These are phyloP conservation scores for Naganishia liquefaciens DNA, from an alignment of 1,284 basidiomycete species.

Conservation along the genomic window DNA sequence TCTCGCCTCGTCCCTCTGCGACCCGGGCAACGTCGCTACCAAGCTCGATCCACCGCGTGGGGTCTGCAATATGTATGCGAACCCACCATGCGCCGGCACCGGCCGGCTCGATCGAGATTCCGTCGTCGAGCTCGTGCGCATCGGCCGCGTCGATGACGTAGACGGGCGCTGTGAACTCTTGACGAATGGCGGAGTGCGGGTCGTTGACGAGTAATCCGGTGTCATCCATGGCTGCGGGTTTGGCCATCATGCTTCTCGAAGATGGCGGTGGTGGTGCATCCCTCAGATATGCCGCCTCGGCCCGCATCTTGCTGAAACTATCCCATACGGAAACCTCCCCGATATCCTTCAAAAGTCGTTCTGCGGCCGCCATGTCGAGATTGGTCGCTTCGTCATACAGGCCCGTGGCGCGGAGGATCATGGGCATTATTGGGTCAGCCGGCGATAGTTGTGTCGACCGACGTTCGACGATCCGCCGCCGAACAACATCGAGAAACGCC, in stretches of 20 bases:
- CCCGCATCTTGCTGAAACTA: slow-evolving; percentile 45
- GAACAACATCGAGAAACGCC: slow-evolving; percentile 66
- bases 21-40: slow-evolving; percentile 62
- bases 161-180: slow-evolving; percentile 80
- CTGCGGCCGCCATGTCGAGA: slow-evolving; percentile 56
- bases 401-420: slow-evolving; percentile 65
- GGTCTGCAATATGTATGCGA: slow-evolving; percentile 92
- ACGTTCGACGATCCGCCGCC: slow-evolving; percentile 62
- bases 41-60: slow-evolving; percentile 75
- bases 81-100: slow-evolving; percentile 72
- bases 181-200: slow-evolving; percentile 63
- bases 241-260: slow-evolving; percentile 15
- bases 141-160: slow-evolving; percentile 83
- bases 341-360: slow-evolving; percentile 63
- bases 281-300: slow-evolving; percentile 38
- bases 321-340: slow-evolving; percentile 76
- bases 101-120: slow-evolving; percentile 74
- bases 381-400: slow-evolving; percentile 48
- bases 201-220: slow-evolving; percentile 38
- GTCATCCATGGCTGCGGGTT: not conserved
- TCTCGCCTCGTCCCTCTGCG: slow-evolving; percentile 61
- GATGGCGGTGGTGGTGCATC: slow-evolving; percentile 21
- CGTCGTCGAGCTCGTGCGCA: slow-evolving; percentile 93
- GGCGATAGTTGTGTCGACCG: slow-evolving; percentile 68
- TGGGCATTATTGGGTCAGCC: slow-evolving; percentile 60